Conservation (phyloP, 768 basidiomycete species). For the Udeniomyces megalosporus region DNA sequence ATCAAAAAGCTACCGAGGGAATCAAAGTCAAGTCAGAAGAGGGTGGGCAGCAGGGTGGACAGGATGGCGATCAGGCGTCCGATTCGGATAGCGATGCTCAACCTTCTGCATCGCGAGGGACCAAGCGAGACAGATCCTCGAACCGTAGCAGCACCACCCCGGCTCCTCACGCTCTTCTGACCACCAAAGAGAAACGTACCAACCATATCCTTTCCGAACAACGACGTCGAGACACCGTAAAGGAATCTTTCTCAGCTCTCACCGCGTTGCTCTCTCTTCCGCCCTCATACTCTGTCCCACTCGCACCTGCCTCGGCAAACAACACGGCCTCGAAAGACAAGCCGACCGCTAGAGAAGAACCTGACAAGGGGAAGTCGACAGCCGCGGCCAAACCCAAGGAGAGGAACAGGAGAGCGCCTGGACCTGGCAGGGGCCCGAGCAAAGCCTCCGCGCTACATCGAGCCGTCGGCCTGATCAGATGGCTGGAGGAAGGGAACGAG, state of each 20-base stretch:
- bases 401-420: neutral
- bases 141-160: too few relatives aligned
- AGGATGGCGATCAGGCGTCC: too few relatives aligned
- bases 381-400: conserved; percentile 16
- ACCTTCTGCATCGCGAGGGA: too few relatives aligned
- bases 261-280: conserved; percentile 67
- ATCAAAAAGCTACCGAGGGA: too few relatives aligned
- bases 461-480: conserved; percentile 67
- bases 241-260: conserved; percentile 72
- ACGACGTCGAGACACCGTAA: conserved; percentile 78
- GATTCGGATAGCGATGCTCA: too few relatives aligned
- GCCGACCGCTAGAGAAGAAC: too few relatives aligned
- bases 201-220: conserved; percentile 93
- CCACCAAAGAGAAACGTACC: conserved; percentile 73
- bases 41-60: too few relatives aligned
- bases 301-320: too few relatives aligned
- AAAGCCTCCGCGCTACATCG: conserved; percentile 80
- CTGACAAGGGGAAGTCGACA: conserved; percentile 38
- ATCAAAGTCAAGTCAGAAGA: too few relatives aligned
- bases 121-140: too few relatives aligned
- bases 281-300: conserved; percentile 32
- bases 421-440: conserved; percentile 25
- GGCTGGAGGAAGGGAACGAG: conserved; percentile 68
- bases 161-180: too few relatives aligned
- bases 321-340: too few relatives aligned